These are phyloP conservation scores for Dendrocalamus latiflorus DNA, from an alignment of 202 grass and related monocot genomes.

Conservation along the genomic window DNA sequence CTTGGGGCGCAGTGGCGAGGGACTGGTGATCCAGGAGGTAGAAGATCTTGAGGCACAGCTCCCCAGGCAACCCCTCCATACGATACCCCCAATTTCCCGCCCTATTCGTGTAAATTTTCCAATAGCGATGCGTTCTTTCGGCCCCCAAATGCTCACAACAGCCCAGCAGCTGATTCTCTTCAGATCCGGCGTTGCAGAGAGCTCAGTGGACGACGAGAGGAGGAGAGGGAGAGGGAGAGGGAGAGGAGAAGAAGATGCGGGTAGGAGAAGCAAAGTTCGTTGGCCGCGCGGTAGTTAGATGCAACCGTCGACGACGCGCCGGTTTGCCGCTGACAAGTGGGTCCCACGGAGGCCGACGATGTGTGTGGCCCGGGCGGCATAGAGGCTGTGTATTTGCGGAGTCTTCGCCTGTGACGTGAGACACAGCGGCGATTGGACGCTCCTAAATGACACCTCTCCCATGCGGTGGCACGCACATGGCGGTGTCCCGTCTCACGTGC, in stretches of 20 bases:
- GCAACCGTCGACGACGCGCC: too few species aligned
- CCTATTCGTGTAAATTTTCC: background rate
- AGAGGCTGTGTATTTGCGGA: background rate
- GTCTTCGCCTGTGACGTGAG: background rate
- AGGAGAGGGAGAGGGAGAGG: too few species aligned
- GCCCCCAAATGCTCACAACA: background rate
- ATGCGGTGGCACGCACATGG: constrained; percentile 12
- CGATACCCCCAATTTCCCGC: background rate
- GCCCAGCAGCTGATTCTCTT: background rate
- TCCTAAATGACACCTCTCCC: background rate
- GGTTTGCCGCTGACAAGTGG: background rate
- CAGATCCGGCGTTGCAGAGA: constrained; percentile 26
- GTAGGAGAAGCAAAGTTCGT: constrained; percentile 37
- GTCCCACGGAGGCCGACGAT: background rate
- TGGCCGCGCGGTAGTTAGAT: background rate
- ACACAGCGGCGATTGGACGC: background rate
- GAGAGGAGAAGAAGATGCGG: constrained; percentile 14
- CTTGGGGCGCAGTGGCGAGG: constrained; percentile 67
- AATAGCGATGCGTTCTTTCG: background rate
- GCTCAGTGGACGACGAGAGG: constrained; percentile 3
- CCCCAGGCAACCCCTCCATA: constrained; percentile 59
- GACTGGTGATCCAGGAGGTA: constrained; percentile 60
- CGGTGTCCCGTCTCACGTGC: background rate
- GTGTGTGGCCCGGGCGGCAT: background rate
- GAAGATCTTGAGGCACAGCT: constrained; percentile 78